Evolutionary conservation across 345 rosid genomes (phyloP).

Genomic region (Populus nigra): DNA sequence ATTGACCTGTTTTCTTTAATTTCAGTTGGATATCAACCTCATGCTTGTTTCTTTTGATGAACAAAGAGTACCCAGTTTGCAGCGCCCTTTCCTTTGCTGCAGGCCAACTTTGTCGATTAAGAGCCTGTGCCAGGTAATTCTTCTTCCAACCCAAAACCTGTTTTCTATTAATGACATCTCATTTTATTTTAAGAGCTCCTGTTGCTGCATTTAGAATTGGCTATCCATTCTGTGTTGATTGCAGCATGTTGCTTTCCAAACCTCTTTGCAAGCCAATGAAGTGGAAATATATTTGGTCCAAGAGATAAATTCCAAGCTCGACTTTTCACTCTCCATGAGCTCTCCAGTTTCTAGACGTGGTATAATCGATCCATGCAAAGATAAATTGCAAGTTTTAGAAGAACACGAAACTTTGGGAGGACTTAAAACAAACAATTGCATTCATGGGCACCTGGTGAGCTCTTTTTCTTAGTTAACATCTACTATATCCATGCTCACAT

Average conservation of each 20-base stretch:
- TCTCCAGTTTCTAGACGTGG: constrained; percentile 1
- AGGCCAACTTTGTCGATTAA: constrained; percentile 62
- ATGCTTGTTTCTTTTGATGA: constrained; percentile 72
- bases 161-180: background rate
- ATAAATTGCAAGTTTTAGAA: constrained; percentile 34
- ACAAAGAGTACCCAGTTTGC: constrained; percentile 53
- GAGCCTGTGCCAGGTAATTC: constrained; percentile 78
- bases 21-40: constrained; percentile 68
- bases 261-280: constrained; percentile 61
- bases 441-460: constrained; percentile 43
- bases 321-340: constrained; percentile 13
- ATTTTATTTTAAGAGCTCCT: background rate
- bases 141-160: constrained; percentile 17
- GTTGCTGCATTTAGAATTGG: constrained; percentile 2
- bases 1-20: constrained; percentile 13
- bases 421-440: constrained; percentile 20
- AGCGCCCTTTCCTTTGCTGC: constrained; percentile 76
- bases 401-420: constrained; percentile 44
- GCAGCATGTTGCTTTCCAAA: constrained; percentile 72
- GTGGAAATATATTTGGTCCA: constrained; percentile 58
- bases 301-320: constrained; percentile 27
- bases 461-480: background rate
- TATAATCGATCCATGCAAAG: constrained; percentile 29
- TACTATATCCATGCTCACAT: background rate
- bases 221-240: constrained; percentile 12